A percentile compares a stretch with the other conserved stretches of the same genome.
These are phyloP conservation scores for Lachnellula occidentalis DNA, from an alignment of 2,329 filamentous ascomycete species.

Conservation along the genomic window DNA sequence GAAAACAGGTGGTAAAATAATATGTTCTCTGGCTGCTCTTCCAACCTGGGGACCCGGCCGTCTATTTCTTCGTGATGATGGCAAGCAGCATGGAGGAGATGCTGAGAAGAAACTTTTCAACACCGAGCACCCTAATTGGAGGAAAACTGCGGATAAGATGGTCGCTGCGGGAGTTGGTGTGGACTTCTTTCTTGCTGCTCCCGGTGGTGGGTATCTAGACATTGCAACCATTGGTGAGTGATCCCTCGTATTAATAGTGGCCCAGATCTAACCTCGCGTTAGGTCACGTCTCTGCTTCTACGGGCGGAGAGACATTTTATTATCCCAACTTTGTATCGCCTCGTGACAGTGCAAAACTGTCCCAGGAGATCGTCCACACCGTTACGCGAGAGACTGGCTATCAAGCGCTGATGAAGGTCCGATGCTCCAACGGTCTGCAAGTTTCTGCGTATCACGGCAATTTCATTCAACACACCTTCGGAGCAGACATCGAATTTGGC, in stretches of 20 bases:
- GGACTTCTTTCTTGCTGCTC: slow-evolving; percentile 92
- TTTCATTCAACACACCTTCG: slow-evolving; percentile 92
- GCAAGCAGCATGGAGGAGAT: slow-evolving; percentile 79
- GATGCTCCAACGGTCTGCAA: slow-evolving; percentile 93
- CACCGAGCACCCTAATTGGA: slow-evolving; percentile 85
- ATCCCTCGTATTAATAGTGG: not conserved
- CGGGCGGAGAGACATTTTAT: slow-evolving; percentile 94
- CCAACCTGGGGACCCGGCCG: slow-evolving; percentile 88
- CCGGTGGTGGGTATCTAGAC: slow-evolving; percentile 85
- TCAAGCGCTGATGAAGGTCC: slow-evolving; percentile 96
- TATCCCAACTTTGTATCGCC: slow-evolving; percentile 93
- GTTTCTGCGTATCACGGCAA: slow-evolving; percentile 93
- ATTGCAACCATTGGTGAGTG: slow-evolving; percentile 79
- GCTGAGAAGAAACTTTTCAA: slow-evolving; percentile 87
- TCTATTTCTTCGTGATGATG: slow-evolving; percentile 80
- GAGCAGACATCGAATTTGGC: slow-evolving; percentile 90
- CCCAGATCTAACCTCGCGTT: slow-evolving; percentile 18
- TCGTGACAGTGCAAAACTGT: slow-evolving; percentile 77
- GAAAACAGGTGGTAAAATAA: slow-evolving; percentile 83
- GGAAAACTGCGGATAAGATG: slow-evolving; percentile 81
- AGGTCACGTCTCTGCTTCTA: slow-evolving; percentile 80
- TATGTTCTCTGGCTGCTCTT: slow-evolving; percentile 81
- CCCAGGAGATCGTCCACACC: slow-evolving; percentile 78
- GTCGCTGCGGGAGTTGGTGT: slow-evolving; percentile 79
- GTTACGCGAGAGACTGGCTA: slow-evolving; percentile 88